Conservation (phyloP, 192 early-diverging fungal species). For the Coemansia sp. region DNA sequence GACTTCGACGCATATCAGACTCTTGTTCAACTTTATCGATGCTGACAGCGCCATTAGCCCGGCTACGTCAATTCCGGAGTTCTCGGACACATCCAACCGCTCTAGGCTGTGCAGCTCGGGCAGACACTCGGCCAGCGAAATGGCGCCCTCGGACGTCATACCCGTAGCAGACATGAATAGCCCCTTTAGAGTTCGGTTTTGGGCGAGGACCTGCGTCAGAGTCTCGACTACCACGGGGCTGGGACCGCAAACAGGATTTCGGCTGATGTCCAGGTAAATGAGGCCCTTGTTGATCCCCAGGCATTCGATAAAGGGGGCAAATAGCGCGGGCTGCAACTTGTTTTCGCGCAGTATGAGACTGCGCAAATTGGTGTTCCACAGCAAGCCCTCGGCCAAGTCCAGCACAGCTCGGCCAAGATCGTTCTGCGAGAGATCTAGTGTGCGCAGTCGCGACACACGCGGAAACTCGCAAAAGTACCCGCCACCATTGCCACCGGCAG, state of each 20-base stretch:
- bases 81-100: constrained; percentile 75
- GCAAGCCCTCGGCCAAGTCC: constrained; percentile 47
- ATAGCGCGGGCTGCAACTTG: constrained; percentile 49
- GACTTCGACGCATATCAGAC: constrained; percentile 73
- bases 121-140: constrained; percentile 78
- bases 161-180: constrained; percentile 64
- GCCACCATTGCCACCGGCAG: constrained; percentile 1
- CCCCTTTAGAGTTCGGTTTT: constrained; percentile 63
- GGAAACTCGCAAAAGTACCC: constrained; percentile 24
- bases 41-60: constrained; percentile 82
- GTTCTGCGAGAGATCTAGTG: constrained; percentile 52
- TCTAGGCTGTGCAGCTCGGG: constrained; percentile 69
- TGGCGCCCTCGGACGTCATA: constrained; percentile 73
- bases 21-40: constrained; percentile 76
- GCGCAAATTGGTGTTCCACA: constrained; percentile 52
- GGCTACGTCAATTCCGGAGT: constrained; percentile 73
- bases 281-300: constrained; percentile 56
- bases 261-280: constrained; percentile 57
- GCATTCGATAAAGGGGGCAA: constrained; percentile 51
- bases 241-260: constrained; percentile 56
- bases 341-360: constrained; percentile 53
- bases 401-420: constrained; percentile 48
- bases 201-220: constrained; percentile 52
- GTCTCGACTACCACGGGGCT: constrained; percentile 26
- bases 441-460: constrained; percentile 46